Percentiles rank a stretch among this genome's conserved stretches.
These are phyloP conservation scores for Phaeoacremonium minimum DNA, from an alignment of 2,329 filamentous ascomycete genomes.

Conservation along the genomic window DNA sequence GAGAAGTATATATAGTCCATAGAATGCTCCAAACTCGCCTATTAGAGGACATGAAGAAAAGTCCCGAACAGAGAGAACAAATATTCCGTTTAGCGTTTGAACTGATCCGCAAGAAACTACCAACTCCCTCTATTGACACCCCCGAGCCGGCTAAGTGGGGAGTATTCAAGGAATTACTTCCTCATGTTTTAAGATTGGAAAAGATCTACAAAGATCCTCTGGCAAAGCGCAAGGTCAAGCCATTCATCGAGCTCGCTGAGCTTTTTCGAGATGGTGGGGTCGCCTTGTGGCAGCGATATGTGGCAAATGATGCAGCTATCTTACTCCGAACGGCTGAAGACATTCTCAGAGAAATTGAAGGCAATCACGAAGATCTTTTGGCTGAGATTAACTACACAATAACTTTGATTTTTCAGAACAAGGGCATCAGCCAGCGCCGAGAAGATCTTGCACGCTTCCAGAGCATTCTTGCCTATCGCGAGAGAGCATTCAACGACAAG, in stretches of 20 bases:
- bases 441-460: constrained; percentile 9
- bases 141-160: constrained; percentile 11
- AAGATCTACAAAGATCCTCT: constrained; percentile 7
- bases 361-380: constrained; percentile 8
- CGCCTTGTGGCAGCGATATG: constrained; percentile 11
- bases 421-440: constrained; percentile 9
- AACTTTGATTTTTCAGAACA: constrained; percentile 11
- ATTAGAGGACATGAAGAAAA: constrained; percentile 9
- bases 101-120: constrained; percentile 9
- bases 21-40: constrained; percentile 9
- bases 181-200: constrained; percentile 11
- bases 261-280: constrained; percentile 12
- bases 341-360: constrained; percentile 10
- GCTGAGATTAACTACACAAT: constrained; percentile 12
- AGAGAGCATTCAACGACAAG: constrained; percentile 3
- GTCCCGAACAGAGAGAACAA: constrained; percentile 7
- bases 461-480: constrained; percentile 10
- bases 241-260: constrained; percentile 10
- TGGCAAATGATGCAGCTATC: constrained; percentile 9
- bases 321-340: constrained; percentile 10
- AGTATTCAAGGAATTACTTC: constrained; percentile 13
- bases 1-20: constrained; percentile 10
- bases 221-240: constrained; percentile 1
- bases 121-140: constrained; percentile 8
- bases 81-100: constrained; percentile 11